Conservation (phyloP, 2,329 filamentous ascomycete genomes). For the Stachybotrys chlorohalonatus region DNA sequence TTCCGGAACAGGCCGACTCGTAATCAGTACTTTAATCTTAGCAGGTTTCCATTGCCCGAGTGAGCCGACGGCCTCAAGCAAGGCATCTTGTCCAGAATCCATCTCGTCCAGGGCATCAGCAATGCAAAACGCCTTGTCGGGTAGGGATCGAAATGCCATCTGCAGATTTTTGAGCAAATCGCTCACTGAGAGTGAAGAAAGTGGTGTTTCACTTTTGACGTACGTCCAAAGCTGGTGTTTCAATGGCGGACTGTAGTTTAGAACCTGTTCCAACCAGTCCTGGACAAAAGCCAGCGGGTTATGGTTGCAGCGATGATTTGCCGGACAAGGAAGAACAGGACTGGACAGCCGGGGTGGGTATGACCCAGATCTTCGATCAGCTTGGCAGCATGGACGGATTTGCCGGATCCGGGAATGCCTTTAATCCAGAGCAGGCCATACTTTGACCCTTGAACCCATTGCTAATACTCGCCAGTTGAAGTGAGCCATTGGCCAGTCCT, state of each 20-base stretch:
- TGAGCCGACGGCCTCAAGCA: constrained; percentile 21
- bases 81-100: constrained; percentile 21
- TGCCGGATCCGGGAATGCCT: constrained; percentile 29
- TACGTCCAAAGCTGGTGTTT: constrained; percentile 12
- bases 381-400: constrained; percentile 23
- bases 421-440: constrained; percentile 19
- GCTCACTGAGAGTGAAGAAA: constrained; percentile 5
- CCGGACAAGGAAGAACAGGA: constrained; percentile 30
- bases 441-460: constrained; percentile 6
- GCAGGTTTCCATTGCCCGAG: constrained; percentile 20
- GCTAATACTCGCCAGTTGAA: constrained; percentile 5
- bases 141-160: constrained; percentile 8
- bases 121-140: constrained; percentile 25
- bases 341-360: constrained; percentile 7
- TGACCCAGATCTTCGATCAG: constrained; percentile 10
- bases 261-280: constrained; percentile 25
- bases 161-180: constrained; percentile 21
- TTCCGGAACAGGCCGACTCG: constrained; percentile 26
- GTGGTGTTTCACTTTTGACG: background rate
- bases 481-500: constrained; percentile 13
- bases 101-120: constrained; percentile 38
- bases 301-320: constrained; percentile 26
- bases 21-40: constrained; percentile 30
- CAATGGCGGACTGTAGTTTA: constrained; percentile 19
- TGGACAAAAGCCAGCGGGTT: constrained; percentile 16